These are phyloP conservation scores for Gonapodya prolifera DNA, from an alignment of 192 early-diverging fungal species.

Conservation along the genomic window DNA sequence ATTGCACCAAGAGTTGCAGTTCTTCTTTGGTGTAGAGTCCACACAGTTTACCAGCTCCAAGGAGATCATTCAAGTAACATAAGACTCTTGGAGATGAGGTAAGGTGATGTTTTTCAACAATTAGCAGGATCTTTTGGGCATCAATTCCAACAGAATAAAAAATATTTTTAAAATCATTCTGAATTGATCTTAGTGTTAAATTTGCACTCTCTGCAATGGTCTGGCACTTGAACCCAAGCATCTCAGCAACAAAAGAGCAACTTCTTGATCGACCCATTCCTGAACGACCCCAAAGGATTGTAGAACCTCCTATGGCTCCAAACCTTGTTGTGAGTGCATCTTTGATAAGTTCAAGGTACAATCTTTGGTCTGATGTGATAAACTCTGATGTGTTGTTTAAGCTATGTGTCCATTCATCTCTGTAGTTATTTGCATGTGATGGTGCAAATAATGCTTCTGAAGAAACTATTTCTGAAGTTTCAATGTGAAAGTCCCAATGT, in stretches of 20 bases:
- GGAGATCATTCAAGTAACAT: constrained; percentile 37
- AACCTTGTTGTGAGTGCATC: background rate
- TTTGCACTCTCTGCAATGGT: constrained; percentile 22
- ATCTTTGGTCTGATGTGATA: too few species aligned
- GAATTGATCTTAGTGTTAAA: constrained; percentile 28
- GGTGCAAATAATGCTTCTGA: too few species aligned
- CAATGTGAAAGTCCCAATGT: too few species aligned
- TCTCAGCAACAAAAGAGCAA: constrained; percentile 25
- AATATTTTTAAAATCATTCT: constrained; percentile 31
- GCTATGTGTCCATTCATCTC: too few species aligned
- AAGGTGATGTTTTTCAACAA: constrained; percentile 43
- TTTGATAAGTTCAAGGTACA: too few species aligned
- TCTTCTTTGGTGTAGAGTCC: constrained; percentile 42
- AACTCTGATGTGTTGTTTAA: too few species aligned
- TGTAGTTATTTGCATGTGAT: too few species aligned
- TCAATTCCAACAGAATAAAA: constrained; percentile 27
- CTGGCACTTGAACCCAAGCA: constrained; percentile 25
- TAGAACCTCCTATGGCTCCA: constrained; percentile 23
- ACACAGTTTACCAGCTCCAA: constrained; percentile 37
- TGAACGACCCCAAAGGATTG: constrained; percentile 35
- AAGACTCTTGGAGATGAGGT: constrained; percentile 21
- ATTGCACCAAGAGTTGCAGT: constrained; percentile 22
- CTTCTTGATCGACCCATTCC: constrained; percentile 27
- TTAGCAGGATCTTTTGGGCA: constrained; percentile 25
- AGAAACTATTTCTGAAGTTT: too few species aligned